Conservation (phyloP, 192 early-diverging fungal species). For the Backusella australiensis region DNA sequence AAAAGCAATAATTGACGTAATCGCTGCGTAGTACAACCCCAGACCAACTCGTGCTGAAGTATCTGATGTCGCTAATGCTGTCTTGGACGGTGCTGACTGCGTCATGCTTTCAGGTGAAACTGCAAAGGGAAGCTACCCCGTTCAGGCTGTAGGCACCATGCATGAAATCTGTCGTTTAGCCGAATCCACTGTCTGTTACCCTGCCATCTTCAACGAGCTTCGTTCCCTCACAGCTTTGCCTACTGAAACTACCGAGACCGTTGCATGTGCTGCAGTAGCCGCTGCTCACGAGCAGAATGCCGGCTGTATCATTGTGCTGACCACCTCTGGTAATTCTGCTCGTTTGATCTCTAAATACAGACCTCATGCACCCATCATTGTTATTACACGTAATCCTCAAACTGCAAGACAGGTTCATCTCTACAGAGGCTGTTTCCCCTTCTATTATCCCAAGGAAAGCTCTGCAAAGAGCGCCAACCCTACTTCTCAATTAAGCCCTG, state of each 20-base stretch:
- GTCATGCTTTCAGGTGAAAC: conserved; percentile 99
- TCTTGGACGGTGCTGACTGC: conserved; percentile 97
- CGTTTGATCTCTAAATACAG: conserved; percentile 92
- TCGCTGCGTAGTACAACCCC: conserved; percentile 72
- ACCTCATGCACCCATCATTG: conserved; percentile 88
- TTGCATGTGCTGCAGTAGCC: conserved; percentile 87
- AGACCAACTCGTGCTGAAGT: conserved; percentile 99
- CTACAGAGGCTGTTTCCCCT: conserved; percentile 80
- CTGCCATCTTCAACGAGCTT: conserved; percentile 89
- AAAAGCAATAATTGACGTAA: neutral
- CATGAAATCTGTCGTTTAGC: conserved; percentile 88
- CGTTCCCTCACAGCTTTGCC: conserved; percentile 74
- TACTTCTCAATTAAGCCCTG: conserved; percentile 32
- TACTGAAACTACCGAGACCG: conserved; percentile 84
- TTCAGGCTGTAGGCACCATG: conserved; percentile 94
- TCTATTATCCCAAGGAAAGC: conserved; percentile 58
- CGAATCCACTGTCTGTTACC: conserved; percentile 93
- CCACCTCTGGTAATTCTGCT: conserved; percentile 89
- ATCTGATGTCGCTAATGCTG: conserved; percentile 97
- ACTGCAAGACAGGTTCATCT: conserved; percentile 76
- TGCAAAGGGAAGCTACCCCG: conserved; percentile 91
- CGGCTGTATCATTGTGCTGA: conserved; percentile 85
- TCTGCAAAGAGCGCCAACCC: conserved; percentile 5
- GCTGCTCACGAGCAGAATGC: conserved; percentile 82
- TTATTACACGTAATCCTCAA: conserved; percentile 79